phyloP scores from a whole-genome alignment of 305 asterid genomes.

The Ruellia speciosa region DNA sequence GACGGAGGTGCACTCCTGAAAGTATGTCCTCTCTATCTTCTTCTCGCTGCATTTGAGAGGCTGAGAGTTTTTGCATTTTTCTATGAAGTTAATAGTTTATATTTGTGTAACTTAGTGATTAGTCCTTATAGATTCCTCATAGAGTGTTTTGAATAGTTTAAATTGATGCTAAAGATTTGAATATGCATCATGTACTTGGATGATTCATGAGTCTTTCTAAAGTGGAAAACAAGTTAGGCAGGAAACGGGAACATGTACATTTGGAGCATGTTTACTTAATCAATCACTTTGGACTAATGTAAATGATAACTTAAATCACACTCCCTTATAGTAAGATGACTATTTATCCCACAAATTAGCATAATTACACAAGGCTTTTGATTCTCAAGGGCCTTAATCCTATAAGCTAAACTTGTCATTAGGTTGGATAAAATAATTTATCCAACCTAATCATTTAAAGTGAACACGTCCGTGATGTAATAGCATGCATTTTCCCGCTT shows the following conservation, averaged over 20 bases:
- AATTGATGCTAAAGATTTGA: neutral
- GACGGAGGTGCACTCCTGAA: conserved; percentile 88
- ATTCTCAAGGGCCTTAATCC: no score
- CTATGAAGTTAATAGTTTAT: neutral
- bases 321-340: no score
- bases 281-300: no score
- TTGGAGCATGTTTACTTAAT: neutral
- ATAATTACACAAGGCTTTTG: no score
- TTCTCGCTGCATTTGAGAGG: neutral
- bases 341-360: no score
- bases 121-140: neutral
- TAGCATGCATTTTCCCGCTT: no score
- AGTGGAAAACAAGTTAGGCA: neutral
- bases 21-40: conserved; percentile 32
- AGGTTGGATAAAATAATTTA: no score
- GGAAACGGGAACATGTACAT: neutral
- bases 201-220: neutral
- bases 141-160: conserved; percentile 2
- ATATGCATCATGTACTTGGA: no score
- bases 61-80: neutral
- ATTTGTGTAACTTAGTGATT: conserved; percentile 1
- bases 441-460: no score
- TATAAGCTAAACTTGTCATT: no score
- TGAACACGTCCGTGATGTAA: no score
- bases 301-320: no score